Percentiles rank a stretch among this genome's conserved stretches.
Evolutionary conservation across 352 stramenopile species (phyloP).

Genomic region (Globisporangium middletonii): DNA sequence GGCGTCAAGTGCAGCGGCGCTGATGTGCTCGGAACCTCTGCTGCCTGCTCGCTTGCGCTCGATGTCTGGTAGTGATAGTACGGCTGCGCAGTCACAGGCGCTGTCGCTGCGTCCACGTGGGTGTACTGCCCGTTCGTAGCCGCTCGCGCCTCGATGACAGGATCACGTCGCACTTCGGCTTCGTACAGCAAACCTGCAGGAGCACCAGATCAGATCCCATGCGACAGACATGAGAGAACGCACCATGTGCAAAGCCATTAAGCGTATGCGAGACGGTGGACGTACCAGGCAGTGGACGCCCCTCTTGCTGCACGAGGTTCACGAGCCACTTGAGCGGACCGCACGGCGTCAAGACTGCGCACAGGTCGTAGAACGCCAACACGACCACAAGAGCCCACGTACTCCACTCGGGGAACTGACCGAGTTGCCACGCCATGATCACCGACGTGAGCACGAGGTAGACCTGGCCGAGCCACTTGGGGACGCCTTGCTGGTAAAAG

Average conservation of each 20-base stretch:
- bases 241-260: background rate
- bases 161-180: constrained; percentile 50
- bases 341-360: constrained; percentile 98
- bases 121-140: constrained; percentile 6
- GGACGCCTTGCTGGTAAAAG: constrained; percentile 86
- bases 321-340: constrained; percentile 95
- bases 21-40: background rate
- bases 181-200: constrained; percentile 63
- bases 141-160: constrained; percentile 11
- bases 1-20: constrained; percentile 54
- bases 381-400: constrained; percentile 91
- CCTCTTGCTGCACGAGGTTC: constrained; percentile 92
- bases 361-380: constrained; percentile 98
- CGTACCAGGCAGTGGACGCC: constrained; percentile 83
- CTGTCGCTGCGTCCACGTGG: background rate
- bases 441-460: constrained; percentile 96
- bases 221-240: background rate
- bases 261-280: background rate
- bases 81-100: constrained; percentile 26
- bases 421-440: constrained; percentile 98
- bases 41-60: constrained; percentile 2
- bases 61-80: constrained; percentile 71
- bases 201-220: background rate
- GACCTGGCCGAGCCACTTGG: constrained; percentile 86
- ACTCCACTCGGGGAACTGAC: constrained; percentile 94